Evolutionary conservation across 257 asterid species (phyloP), one percentile per base, ranked within the genome.

Genomic region (Gardenia jasminoides): DNA sequence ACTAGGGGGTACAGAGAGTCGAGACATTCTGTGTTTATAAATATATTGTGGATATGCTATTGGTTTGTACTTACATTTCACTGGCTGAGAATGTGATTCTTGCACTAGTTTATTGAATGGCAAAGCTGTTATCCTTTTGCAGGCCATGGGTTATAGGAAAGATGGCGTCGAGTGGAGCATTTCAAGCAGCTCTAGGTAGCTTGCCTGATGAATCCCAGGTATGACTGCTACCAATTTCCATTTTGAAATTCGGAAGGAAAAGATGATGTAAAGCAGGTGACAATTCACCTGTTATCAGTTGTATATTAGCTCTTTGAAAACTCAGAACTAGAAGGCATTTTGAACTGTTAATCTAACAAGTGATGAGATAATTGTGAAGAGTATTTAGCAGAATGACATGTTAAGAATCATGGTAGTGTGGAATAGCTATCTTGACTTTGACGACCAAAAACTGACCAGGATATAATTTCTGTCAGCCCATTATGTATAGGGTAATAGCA

Each of bases 61-160:
- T 16, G 9, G 15, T 74, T 44, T 16, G 39, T 2, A 12, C 16
- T 33, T 3, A 26, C 7, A 52, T 31, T 33, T 56, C 36, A 62
- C 3, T 9, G 44, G 58, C 72, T 61, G 15, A 67, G 31, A 58
- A 43, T 54, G 6, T 41, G 67, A 36, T 52, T 74, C 10, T 13
- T 8, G 69, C 11, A 12, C 39, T 61, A 56, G 33, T 20, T 31
- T 31, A 58, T 50, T 50, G 46, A 58, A 26, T 73, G 33, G 67
- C 39, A 26, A 22, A 65, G 39, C 44, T 20, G 48, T 67, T 77
- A 36, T 73, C 10, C 59, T 66, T 74, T 33, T 82, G 78, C 87
- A 91, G 96, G 86, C 96, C 96, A 50, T 86, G 85, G 84, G 82
- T 86, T 30, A 31, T 83, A 48, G 59, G 52, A 69, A 86, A 77